Base-by-base conservation (phyloP, 257 asterid species). In the Penstemon barbatus region DNA sequence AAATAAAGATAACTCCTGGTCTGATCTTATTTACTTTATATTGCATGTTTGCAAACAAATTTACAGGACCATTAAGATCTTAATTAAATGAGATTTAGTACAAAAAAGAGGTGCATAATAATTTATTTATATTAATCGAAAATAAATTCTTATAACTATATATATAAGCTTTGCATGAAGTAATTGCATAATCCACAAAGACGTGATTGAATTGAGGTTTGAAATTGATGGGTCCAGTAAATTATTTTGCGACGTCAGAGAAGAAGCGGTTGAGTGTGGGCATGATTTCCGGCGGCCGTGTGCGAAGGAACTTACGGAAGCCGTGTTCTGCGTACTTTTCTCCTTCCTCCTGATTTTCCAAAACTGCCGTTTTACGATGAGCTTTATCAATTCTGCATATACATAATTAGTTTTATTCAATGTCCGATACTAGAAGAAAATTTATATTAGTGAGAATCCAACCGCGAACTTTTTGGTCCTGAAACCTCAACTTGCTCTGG, bases 231-330 rank as follows among this genome's bases (percentile, higher is more conserved):
- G 2, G 10, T 46, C 8, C 10, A 9, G 0, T 7, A 2, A 46
- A 7, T 12, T 7, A 46, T 8, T 3, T 46, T 7, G 51, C 7
- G 4, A 46, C 8, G 8, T 72, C 68, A 76, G 97, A 69, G 81
- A 92, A 92, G 83, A 89, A 89, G 57, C 85, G 88, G 77, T 92
- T 92, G 80, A 92, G 38, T 70, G 93, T 40, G 1, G 97, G 97
- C 97, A 92, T 89, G 71, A 92, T 59, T 75, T 92, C 86, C 5
- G 97, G 96, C 9, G 91, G 96, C 66, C 96, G 91, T 9, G 86
- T 83, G 18, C 97, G 86, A 66, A 89, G 92, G 81, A 84, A 89
- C 74, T 78, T 85, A 13, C 97, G 95, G 67, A 89, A 87, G 61
- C 78, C 69, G 65, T 89, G 95, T 65, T 84, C 73, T 3, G 87